Evolutionary conservation across 2,329 filamentous ascomycete genomes (phyloP).

Genomic region (Thelonectria olida): DNA sequence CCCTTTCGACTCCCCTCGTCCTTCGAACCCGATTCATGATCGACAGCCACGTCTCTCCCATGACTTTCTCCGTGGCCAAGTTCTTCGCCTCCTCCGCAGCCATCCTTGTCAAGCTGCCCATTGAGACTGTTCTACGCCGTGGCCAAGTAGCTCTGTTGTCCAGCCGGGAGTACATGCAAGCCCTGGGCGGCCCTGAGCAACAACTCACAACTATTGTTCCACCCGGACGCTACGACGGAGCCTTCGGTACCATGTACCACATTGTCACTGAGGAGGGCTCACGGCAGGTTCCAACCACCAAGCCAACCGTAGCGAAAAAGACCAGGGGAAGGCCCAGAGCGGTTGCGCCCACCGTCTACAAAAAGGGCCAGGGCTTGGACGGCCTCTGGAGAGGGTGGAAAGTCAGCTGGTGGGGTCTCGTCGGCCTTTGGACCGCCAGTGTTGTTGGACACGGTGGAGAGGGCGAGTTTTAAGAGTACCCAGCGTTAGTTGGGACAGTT

Average conservation of each 20-base stretch:
- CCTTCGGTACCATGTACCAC: conserved; percentile 89
- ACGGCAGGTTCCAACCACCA: conserved; percentile 55
- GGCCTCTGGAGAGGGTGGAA: conserved; percentile 80
- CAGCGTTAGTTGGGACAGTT: conserved; percentile 32
- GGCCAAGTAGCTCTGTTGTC: conserved; percentile 82
- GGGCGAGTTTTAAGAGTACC: conserved; percentile 61
- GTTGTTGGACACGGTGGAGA: conserved; percentile 70
- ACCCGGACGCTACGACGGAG: conserved; percentile 82
- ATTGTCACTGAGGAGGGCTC: conserved; percentile 86
- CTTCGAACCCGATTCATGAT: conserved; percentile 86
- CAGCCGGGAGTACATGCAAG: conserved; percentile 59
- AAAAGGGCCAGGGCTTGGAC: conserved; percentile 72
- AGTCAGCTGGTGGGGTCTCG: conserved; percentile 80
- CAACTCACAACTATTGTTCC: conserved; percentile 79
- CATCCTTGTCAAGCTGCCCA: conserved; percentile 84
- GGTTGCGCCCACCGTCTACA: conserved; percentile 46
- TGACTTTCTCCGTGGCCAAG: conserved; percentile 81
- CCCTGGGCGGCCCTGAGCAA: conserved; percentile 54
- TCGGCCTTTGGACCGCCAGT: conserved; percentile 77
- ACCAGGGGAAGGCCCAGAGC: conserved; percentile 44
- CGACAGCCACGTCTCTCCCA: conserved; percentile 82
- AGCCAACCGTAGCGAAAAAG: conserved; percentile 44
- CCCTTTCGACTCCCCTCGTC: conserved; percentile 83
- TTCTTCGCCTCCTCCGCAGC: conserved; percentile 84
- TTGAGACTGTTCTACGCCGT: conserved; percentile 90